Base-by-base conservation (phyloP, 805 yeast species). In the Cyberlindnera veronae region DNA sequence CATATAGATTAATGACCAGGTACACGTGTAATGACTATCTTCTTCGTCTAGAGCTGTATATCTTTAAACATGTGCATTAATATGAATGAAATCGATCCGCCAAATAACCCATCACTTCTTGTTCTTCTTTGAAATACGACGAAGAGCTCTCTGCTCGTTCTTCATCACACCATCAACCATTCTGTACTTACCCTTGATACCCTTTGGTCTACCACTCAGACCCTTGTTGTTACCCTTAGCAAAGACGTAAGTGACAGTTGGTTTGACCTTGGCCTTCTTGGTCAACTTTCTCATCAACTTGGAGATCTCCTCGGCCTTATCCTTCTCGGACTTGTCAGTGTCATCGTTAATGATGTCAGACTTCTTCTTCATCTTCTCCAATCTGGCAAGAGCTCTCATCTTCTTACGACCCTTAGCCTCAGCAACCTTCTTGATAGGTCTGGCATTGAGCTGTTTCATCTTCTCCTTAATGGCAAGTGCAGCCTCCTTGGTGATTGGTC, bases 81-180 rank as follows among this genome's bases (percentile, higher is more conserved):
- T 24, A n/a, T n/a, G n/a, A n/a, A n/a, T n/a, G n/a, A n/a, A n/a
- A n/a, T n/a, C n/a, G n/a, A n/a, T n/a, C n/a, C 28, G 13, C 13
- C 28, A 24, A 24, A 6, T 16, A 18, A 17, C 15, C 14, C 14
- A 9, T 57, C 62, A 67, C 62, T 83, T 83, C 67, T 77, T 84
- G 58, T 82, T 73, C 70, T 86, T 88, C 75, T 90, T 93, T 19
- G 88, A 84, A 51, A 90, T 86, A 62, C 98, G 81, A 59, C 77
- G 81, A 58, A 91, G 71, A 12, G 98, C 96, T 52, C 99, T 74
- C 73, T 84, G 90, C 68, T 93, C 99, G 64, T 93, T 93, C 85
- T 93, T 93, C 84, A 88, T 72, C 16, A 82, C 86, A 72, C 98
- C 98, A 67, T 93, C 99, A 54, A 93, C 98, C 99, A 93, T 93